Conservation (phyloP, 2,329 filamentous ascomycete species). For the Pestalotiopsis sp. region DNA sequence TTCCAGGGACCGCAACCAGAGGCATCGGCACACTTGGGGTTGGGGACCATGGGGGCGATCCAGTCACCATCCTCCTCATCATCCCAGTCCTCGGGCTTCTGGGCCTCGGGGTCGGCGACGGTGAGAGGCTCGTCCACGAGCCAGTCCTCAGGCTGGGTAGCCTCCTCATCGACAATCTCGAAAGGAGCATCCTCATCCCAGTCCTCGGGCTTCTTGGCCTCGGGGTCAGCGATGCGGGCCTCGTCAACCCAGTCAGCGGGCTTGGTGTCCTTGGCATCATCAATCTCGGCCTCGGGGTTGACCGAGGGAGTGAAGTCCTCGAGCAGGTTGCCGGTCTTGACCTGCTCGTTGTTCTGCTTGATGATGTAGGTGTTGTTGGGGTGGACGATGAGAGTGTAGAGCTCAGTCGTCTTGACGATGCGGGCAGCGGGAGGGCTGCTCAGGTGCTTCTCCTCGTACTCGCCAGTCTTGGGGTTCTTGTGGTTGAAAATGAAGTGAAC, state of each 20-base stretch:
- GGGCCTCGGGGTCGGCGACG: slow-evolving; percentile 88
- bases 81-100: slow-evolving; percentile 99
- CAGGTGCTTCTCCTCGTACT: slow-evolving; percentile 99
- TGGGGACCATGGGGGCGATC: slow-evolving; percentile 85
- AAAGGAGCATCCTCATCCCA: slow-evolving; percentile 99
- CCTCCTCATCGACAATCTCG: slow-evolving; percentile 93
- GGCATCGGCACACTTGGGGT: slow-evolving; percentile 92
- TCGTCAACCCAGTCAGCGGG: slow-evolving; percentile 96
- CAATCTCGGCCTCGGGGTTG: slow-evolving; percentile 94
- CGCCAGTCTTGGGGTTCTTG: slow-evolving; percentile 99
- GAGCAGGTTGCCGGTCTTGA: slow-evolving; percentile 87
- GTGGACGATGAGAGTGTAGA: slow-evolving; percentile 96
- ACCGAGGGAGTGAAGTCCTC: slow-evolving; percentile 94
- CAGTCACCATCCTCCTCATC: slow-evolving; percentile 99
- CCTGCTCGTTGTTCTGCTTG: slow-evolving; percentile 85
- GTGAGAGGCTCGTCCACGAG: slow-evolving; percentile 84
- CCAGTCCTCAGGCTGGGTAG: slow-evolving; percentile 93
- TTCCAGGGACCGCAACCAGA: slow-evolving; percentile 95
- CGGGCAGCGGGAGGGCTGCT: slow-evolving; percentile 80
- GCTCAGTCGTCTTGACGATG: slow-evolving; percentile 88
- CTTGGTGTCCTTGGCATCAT: slow-evolving; percentile 92
- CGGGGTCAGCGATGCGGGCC: slow-evolving; percentile 86
- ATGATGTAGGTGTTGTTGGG: slow-evolving; percentile 96
- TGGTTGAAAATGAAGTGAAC: slow-evolving; percentile 99
- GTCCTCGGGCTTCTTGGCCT: slow-evolving; percentile 94